Conservation (phyloP, 768 basidiomycete species). For the Rhodotorula taiwanensis region DNA sequence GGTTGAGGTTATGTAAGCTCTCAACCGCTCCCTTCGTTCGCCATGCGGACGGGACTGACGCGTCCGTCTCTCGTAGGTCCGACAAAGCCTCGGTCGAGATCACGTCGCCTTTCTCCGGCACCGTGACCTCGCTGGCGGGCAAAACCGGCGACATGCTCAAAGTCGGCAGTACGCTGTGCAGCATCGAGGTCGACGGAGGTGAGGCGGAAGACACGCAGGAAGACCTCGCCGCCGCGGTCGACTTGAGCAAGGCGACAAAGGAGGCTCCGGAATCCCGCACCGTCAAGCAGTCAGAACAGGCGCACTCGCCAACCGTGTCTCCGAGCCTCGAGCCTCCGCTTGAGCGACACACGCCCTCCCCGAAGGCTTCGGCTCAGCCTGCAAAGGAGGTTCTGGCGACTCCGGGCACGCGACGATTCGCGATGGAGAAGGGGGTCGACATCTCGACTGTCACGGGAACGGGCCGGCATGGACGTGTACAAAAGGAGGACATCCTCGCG, state of each 20-base stretch:
- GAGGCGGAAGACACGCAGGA: background rate
- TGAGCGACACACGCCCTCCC: background rate
- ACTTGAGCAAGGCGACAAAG: background rate
- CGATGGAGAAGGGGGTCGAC: constrained; percentile 60
- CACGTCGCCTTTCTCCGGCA: constrained; percentile 74
- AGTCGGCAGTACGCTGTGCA: constrained; percentile 67
- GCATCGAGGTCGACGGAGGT: constrained; percentile 55
- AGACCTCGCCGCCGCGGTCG: no score
- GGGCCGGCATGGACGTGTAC: constrained; percentile 67
- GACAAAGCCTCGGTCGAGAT: constrained; percentile 90
- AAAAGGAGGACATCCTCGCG: constrained; percentile 57
- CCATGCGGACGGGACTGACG: no score
- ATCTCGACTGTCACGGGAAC: constrained; percentile 60
- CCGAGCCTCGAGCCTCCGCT: background rate
- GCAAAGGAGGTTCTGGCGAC: constrained; percentile 55
- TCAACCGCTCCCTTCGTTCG: background rate
- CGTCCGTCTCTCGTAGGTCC: no score
- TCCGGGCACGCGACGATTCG: constrained; percentile 72
- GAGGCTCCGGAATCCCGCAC: background rate
- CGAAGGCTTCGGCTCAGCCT: no score
- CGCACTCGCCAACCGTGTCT: background rate
- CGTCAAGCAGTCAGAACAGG: no score
- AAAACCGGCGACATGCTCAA: constrained; percentile 68
- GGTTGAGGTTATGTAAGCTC: constrained; percentile 57
- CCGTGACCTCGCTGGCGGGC: constrained; percentile 64